Base-by-base conservation (phyloP, 2,329 filamentous ascomycete genomes). In the Cercospora zeina region DNA sequence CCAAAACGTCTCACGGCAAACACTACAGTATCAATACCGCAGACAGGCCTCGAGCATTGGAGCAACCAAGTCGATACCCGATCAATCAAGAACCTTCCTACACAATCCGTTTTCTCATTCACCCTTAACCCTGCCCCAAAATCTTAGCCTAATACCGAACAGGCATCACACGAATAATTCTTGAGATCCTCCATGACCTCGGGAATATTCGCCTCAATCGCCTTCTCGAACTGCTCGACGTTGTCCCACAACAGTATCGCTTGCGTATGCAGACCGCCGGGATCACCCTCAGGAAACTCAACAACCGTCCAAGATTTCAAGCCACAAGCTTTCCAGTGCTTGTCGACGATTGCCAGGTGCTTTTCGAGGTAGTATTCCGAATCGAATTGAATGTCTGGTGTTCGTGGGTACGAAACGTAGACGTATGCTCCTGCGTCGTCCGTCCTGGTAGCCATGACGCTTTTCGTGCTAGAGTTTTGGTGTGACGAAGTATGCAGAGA, bases 331-430 rank as follows among this genome's bases (percentile, higher is more conserved):
- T 54, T 64, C 77, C 78, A 81, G 36, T 70, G 69, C 56, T 73
- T 70, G 50, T 71, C 65, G 7, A 80, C 77, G 2, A 81, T 67
- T 1, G 76, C 73, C 75, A 81, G 78, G 70, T 81, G 79, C 6
- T 57, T 74, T 3, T 70, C 62, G 30, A 80, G 65, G 67, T 80
- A 81, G 74, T 81, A 81, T 34, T 78, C 73, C 67, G 80, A 72
- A 70, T 81, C 71, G 72, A 81, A 81, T 4, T 65, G 70, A 51
- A 65, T 60, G 58, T 71, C 72, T 58, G 66, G 61, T 8, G 68
- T 73, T 42, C 70, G 65, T 10, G 77, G 76, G 68, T 80, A 80
- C n/a, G 62, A 62, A 24, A 64, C 62, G 30, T 62, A 64, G 6
- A 62, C 50, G 56, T 59, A 59, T 27, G 42, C 42, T 39, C 56